A percentile compares a stretch with the other conserved stretches of the same genome.
Conservation (phyloP, 257 asterid genomes). For the Gentiana macrophylla region DNA sequence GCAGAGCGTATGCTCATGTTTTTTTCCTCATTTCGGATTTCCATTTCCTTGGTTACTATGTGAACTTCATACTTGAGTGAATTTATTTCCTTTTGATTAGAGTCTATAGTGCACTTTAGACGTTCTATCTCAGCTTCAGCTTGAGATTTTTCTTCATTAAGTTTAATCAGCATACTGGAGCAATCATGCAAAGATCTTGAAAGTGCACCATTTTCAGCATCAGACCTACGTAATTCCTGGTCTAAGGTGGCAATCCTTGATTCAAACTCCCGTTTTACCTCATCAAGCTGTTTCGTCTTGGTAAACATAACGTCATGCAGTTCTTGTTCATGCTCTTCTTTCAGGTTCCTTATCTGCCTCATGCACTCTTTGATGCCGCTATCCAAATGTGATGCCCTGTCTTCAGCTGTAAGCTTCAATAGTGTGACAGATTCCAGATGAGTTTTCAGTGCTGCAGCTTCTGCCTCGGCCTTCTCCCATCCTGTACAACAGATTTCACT, state of each 20-base stretch:
- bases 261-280: conserved; percentile 74
- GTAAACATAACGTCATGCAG: conserved; percentile 56
- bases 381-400: conserved; percentile 76
- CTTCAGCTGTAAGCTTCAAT: conserved; percentile 91
- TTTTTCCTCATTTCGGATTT: conserved; percentile 90
- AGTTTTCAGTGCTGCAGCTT: conserved; percentile 73
- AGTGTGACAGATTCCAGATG: conserved; percentile 91
- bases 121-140: conserved; percentile 71
- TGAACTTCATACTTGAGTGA: conserved; percentile 81
- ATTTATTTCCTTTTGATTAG: conserved; percentile 66
- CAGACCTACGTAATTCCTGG: conserved; percentile 65
- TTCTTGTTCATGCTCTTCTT: conserved; percentile 80
- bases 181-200: conserved; percentile 91
- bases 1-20: conserved; percentile 91
- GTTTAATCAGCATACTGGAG: conserved; percentile 66
- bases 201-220: conserved; percentile 76
- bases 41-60: conserved; percentile 70
- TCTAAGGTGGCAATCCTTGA: conserved; percentile 49
- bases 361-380: conserved; percentile 95
- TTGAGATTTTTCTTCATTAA: conserved; percentile 72
- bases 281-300: conserved; percentile 65
- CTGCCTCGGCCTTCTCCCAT: conserved; percentile 99
- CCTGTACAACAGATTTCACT: conserved; percentile 35
- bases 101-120: conserved; percentile 49
- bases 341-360: conserved; percentile 84